A percentile compares a stretch with the other conserved stretches of the same genome.
phyloP scores from a whole-genome alignment of 1,139 yeast species.

The Protomyces arabidopsidicola region DNA sequence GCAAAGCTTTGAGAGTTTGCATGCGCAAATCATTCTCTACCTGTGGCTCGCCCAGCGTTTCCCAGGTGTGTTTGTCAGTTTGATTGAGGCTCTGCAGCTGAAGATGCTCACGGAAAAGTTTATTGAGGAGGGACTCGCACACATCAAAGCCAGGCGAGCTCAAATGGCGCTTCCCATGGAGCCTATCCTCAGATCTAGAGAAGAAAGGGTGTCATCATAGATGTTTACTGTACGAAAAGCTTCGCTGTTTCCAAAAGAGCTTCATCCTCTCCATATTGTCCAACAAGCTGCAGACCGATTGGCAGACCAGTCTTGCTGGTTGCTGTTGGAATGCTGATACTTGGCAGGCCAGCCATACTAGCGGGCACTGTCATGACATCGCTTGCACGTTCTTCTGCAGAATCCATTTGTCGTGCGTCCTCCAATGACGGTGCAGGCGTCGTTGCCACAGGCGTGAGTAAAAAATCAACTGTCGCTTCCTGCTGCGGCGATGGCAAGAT shows the following conservation, averaged over 20 bases:
- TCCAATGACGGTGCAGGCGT: slow-evolving; percentile 53
- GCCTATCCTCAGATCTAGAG: too few relatives aligned
- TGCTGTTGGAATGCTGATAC: slow-evolving; percentile 64
- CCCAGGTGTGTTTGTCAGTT: slow-evolving; percentile 13
- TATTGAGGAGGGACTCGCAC: slow-evolving; percentile 5
- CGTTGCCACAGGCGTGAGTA: slow-evolving; percentile 69
- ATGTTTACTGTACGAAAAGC: neutral
- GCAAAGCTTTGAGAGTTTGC: slow-evolving; percentile 60
- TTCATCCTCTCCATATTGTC: slow-evolving; percentile 79
- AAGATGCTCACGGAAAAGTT: slow-evolving; percentile 12
- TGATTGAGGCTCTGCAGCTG: slow-evolving; percentile 11
- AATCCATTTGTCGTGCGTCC: slow-evolving; percentile 39
- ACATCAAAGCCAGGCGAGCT: slow-evolving; percentile 12
- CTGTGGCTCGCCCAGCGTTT: slow-evolving; percentile 57
- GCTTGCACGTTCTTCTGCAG: slow-evolving; percentile 64
- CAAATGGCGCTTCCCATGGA: neutral
- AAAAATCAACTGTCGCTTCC: slow-evolving; percentile 59
- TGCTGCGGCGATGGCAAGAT: slow-evolving; percentile 20
- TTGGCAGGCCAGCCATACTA: slow-evolving; percentile 86
- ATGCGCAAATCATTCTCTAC: slow-evolving; percentile 62
- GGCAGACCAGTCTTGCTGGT: slow-evolving; percentile 39
- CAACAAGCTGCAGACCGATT: slow-evolving; percentile 72
- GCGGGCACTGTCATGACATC: slow-evolving; percentile 88
- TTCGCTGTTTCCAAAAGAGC: slow-evolving; percentile 45
- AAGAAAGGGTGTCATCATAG: too few relatives aligned